Evolutionary conservation across 108 stramenopile species (phyloP).

Genomic region (Nitzschia inconspicua): DNA sequence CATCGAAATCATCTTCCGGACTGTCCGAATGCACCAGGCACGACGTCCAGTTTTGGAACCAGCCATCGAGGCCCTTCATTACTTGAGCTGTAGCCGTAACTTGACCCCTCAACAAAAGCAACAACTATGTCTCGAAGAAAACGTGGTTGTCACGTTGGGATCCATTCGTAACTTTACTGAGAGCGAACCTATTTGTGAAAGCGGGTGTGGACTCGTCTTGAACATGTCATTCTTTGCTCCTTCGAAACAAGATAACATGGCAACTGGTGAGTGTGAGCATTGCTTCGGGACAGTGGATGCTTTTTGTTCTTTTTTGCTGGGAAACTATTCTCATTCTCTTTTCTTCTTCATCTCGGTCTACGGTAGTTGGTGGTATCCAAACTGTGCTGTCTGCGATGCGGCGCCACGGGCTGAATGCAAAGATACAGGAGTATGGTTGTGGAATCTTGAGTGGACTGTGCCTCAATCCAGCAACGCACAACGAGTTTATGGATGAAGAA

Average conservation of each 20-base stretch:
- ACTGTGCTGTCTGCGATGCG: constrained; percentile 2
- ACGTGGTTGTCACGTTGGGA: constrained; percentile 3
- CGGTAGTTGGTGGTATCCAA: not conserved
- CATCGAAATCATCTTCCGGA: not conserved
- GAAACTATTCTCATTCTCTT: too few species aligned
- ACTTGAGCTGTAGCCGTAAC: not conserved
- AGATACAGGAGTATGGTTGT: constrained; percentile 8
- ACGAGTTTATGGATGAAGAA: constrained; percentile 5
- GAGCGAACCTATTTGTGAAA: not conserved
- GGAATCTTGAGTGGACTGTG: not conserved
- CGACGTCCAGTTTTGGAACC: not conserved
- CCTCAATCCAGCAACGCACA: not conserved
- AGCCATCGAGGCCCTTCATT: not conserved
- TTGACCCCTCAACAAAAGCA: too few species aligned
- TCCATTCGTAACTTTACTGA: not conserved
- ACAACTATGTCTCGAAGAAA: constrained; percentile 8
- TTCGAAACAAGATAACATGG: too few species aligned
- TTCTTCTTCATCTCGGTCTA: too few species aligned
- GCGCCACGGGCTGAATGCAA: not conserved
- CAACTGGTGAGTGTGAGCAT: too few species aligned
- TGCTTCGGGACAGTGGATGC: too few species aligned
- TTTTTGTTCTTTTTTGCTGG: too few species aligned
- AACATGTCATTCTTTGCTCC: too few species aligned
- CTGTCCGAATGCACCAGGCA: not conserved
- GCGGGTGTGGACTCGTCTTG: not conserved